Conservation (phyloP, 352 stramenopile genomes). For the Globisporangium yorkense region DNA sequence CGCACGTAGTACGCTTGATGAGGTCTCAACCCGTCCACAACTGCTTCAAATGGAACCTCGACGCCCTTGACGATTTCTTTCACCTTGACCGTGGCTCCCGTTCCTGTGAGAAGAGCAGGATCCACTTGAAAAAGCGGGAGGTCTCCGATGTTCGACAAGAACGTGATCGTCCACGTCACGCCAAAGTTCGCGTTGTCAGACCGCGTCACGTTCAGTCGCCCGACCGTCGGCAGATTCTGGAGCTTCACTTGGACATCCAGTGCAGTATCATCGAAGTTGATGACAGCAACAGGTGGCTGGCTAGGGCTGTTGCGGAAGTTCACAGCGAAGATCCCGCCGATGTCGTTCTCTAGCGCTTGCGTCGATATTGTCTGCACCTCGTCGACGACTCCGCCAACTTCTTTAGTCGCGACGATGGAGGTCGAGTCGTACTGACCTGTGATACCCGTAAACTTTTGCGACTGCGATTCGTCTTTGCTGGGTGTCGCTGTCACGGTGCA, state of each 20-base stretch:
- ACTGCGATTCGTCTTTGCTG: constrained; percentile 31
- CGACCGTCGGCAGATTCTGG: constrained; percentile 55
- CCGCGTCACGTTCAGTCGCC: constrained; percentile 54
- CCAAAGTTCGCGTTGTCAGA: constrained; percentile 35
- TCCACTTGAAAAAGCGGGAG: constrained; percentile 45
- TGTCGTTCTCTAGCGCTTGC: constrained; percentile 25
- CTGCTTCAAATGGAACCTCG: constrained; percentile 52
- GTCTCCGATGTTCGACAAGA: constrained; percentile 64
- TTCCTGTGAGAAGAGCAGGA: constrained; percentile 34
- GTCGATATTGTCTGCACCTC: constrained; percentile 65
- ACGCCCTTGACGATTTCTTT: constrained; percentile 57
- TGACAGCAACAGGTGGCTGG: constrained; percentile 30
- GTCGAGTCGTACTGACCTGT: constrained; percentile 32
- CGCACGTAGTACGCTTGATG: constrained; percentile 54
- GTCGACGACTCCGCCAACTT: constrained; percentile 49
- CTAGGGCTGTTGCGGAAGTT: constrained; percentile 57
- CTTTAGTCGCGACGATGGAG: constrained; percentile 39
- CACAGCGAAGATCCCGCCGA: constrained; percentile 51
- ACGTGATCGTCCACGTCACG: constrained; percentile 61
- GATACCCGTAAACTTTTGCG: constrained; percentile 21
- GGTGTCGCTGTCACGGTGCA: constrained; percentile 37
- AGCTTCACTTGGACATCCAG: constrained; percentile 70
- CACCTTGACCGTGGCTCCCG: constrained; percentile 29
- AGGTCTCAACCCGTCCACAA: constrained; percentile 39
- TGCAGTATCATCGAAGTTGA: constrained; percentile 70